Evolutionary conservation across 179 eudicot species (phyloP), one percentile per base, ranked within the genome.

Genomic region (Corrigiola litoralis): DNA sequence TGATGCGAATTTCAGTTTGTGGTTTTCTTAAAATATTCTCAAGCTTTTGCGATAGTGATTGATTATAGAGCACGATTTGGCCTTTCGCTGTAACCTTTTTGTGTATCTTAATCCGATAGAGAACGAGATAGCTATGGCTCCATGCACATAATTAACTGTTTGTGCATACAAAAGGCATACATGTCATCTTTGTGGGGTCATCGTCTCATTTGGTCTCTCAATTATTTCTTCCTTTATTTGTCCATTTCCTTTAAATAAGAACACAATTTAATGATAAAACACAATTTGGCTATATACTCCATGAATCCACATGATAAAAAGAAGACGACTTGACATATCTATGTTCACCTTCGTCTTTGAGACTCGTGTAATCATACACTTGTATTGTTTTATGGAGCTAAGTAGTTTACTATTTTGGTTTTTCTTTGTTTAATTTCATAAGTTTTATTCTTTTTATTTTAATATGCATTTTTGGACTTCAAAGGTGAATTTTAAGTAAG

Each of bases 141-240:
- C 14, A 65, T 72, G 74, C 75, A 51, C 55, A 53, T 4, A 55
- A 10, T 29, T 44, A 51, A 49, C 53, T 69, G 56, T 62, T 71
- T 63, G 72, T 53, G 67, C 68, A 63, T 58, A 59, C 55, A 69
- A 69, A 69, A 58, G 70, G 74, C 33, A 65, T 70, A 75, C 13
- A 65, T 65, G 71, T 75, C 75, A 74, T 70, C 70, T 69, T 65
- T 59, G 67, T 50, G 58, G 75, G 75, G 67, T 65, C 71, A 42
- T 70, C 40, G n/a, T 73, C 29, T 73, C 40, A 40, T 73, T 67
- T 69, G 69, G 63, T 63, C 69, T 63, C 61, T 62, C 74, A 75
- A 69, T 75, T 31, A 69, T 75, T 69, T 65, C 52, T 41, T 38
- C 42, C 44, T 57, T 52, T 47, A 61, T 54, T 61, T 64, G 70